Evolutionary conservation across 768 basidiomycete genomes (phyloP).

Genomic region (Suillus ampliporus): DNA sequence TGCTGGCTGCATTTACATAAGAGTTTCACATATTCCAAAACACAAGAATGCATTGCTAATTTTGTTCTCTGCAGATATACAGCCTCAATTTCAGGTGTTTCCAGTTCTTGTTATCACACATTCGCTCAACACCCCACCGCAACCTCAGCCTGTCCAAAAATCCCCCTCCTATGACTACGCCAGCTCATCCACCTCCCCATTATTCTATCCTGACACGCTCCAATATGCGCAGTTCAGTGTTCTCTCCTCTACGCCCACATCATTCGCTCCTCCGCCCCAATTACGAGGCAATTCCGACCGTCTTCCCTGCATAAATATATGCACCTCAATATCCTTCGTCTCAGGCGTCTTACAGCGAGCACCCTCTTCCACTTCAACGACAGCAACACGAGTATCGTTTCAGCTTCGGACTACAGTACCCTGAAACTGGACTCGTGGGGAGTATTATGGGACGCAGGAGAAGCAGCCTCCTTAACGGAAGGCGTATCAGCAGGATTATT

Average conservation of each 20-base stretch:
- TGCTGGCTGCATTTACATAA: too few relatives aligned
- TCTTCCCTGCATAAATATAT: background rate
- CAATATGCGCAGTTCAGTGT: slow-evolving; percentile 1
- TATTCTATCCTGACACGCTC: slow-evolving; percentile 1
- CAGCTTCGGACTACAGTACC: slow-evolving; percentile 3
- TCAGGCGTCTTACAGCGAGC: background rate
- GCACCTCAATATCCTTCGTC: slow-evolving; percentile 1
- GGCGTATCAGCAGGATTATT: background rate
- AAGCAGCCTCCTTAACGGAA: background rate
- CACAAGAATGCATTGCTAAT: too few relatives aligned
- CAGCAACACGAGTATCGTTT: slow-evolving; percentile 3
- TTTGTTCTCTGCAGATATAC: too few relatives aligned
- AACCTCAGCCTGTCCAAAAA: slow-evolving; percentile 1
- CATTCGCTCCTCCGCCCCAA: slow-evolving; percentile 1
- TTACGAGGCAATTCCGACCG: background rate
- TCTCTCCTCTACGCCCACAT: background rate
- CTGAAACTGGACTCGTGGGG: slow-evolving; percentile 1
- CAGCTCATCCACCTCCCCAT: slow-evolving; percentile 1
- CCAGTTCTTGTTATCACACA: too few relatives aligned
- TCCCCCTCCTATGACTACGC: slow-evolving; percentile 1
- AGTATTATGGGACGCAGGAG: slow-evolving; percentile 5
- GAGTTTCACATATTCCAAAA: too few relatives aligned
- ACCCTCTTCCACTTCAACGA: background rate
- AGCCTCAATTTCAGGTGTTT: too few relatives aligned
- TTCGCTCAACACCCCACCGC: too few relatives aligned